phyloP scores from a whole-genome alignment of 2,329 filamentous ascomycete species.

The Microcyclosporella mali region DNA sequence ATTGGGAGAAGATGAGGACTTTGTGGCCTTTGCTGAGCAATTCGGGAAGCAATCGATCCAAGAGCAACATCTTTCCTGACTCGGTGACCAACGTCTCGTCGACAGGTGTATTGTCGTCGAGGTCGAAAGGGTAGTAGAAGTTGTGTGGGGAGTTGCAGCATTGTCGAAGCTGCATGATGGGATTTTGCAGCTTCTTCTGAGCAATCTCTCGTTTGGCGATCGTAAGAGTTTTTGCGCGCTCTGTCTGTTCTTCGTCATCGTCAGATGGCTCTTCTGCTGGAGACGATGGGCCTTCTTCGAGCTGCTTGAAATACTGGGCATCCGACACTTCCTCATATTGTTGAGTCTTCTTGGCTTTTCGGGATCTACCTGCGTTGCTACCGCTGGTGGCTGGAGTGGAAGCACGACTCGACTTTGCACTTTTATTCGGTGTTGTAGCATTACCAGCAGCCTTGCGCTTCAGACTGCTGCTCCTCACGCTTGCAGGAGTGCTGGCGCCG shows the following conservation, averaged over 20 bases:
- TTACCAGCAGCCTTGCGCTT: conserved; percentile 52
- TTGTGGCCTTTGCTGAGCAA: conserved; percentile 75
- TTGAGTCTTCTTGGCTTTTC: conserved; percentile 49
- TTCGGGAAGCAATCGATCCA: conserved; percentile 75
- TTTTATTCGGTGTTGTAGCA: conserved; percentile 57
- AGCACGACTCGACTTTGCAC: conserved; percentile 64
- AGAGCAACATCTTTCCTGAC: conserved; percentile 91
- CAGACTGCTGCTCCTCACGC: conserved; percentile 41
- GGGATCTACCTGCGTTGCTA: conserved; percentile 45
- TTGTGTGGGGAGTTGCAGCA: conserved; percentile 94
- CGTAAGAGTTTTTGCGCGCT: conserved; percentile 62
- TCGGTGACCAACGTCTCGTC: conserved; percentile 80
- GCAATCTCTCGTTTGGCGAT: conserved; percentile 82
- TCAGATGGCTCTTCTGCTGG: conserved; percentile 38
- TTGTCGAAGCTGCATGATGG: conserved; percentile 82
- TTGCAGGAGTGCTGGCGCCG: conserved; percentile 45
- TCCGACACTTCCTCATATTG: conserved; percentile 70
- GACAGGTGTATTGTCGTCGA: conserved; percentile 50
- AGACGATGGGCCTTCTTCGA: conserved; percentile 54
- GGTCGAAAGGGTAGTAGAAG: conserved; percentile 85
- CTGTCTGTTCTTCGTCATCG: conserved; percentile 54
- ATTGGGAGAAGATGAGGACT: conserved; percentile 92
- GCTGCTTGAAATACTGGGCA: conserved; percentile 71
- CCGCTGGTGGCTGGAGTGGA: conserved; percentile 62
- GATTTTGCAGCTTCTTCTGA: conserved; percentile 87